Percentiles rank a stretch among this genome's conserved stretches.
These are phyloP conservation scores for Pseudogymnoascus sp. DNA, from an alignment of 2,329 filamentous ascomycete genomes.

Conservation along the genomic window DNA sequence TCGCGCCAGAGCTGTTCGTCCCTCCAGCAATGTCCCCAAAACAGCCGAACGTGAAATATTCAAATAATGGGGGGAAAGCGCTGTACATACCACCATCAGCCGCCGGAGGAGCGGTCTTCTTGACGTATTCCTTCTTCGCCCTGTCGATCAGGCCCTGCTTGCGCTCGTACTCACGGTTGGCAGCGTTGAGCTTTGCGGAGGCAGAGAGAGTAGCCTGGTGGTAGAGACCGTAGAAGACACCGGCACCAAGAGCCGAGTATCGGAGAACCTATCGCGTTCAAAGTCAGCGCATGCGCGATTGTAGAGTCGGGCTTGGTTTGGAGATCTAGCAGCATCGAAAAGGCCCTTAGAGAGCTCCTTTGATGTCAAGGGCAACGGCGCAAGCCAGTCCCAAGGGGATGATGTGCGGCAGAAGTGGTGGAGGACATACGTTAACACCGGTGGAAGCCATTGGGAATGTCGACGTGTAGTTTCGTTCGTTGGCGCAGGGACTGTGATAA, in stretches of 20 bases:
- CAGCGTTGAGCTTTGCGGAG: conserved; percentile 61
- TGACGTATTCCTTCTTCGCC: conserved; percentile 85
- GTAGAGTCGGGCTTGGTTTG: background rate
- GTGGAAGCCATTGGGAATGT: conserved; percentile 34
- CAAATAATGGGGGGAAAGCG: background rate
- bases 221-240: conserved; percentile 91
- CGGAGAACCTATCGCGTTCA: conserved; percentile 69
- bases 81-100: conserved; percentile 13
- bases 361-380: background rate
- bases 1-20: background rate
- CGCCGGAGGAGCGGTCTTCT: conserved; percentile 57
- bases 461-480: conserved; percentile 8
- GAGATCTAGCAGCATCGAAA: background rate
- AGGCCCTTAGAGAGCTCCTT: background rate
- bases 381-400: background rate
- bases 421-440: conserved; percentile 45
- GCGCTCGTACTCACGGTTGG: conserved; percentile 78
- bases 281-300: background rate
- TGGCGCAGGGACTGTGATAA: background rate
- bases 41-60: background rate
- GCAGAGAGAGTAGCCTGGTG: conserved; percentile 79
- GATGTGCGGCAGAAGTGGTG: conserved; percentile 14
- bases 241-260: conserved; percentile 87
- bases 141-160: conserved; percentile 88
- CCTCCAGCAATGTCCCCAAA: background rate